Evolutionary conservation across 352 stramenopile genomes (phyloP).

Genomic region (Pythium apleroticum): DNA sequence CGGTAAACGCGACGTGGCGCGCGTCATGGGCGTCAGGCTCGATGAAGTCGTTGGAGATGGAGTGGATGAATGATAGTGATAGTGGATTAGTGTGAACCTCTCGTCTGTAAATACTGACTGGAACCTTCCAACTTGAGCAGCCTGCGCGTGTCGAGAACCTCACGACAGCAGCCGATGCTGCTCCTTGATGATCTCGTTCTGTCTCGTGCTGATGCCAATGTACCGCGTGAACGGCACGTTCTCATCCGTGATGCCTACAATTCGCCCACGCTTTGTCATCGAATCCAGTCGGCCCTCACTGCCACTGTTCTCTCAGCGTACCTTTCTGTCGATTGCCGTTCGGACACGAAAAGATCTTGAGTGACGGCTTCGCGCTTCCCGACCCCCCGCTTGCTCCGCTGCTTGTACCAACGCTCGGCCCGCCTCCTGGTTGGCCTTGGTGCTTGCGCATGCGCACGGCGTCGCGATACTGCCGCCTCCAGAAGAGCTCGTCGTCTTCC

Average conservation of each 20-base stretch:
- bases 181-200: conserved; percentile 78
- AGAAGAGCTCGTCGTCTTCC: conserved; percentile 34
- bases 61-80: conserved; percentile 1
- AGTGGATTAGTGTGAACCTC: conserved; percentile 2
- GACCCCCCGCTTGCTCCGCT: background rate
- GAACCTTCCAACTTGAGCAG: background rate
- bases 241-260: conserved; percentile 49
- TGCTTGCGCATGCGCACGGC: conserved; percentile 34
- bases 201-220: conserved; percentile 71
- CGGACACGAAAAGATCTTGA: conserved; percentile 73
- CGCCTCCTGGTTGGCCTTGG: conserved; percentile 9
- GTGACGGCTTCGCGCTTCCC: conserved; percentile 35
- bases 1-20: conserved; percentile 1
- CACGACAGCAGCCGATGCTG: conserved; percentile 70
- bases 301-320: conserved; percentile 12
- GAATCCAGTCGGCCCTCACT: background rate
- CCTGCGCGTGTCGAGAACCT: background rate
- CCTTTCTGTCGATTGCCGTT: conserved; percentile 46
- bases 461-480: conserved; percentile 33
- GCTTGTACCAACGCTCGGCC: background rate
- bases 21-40: background rate
- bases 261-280: background rate
- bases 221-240: conserved; percentile 63
- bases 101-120: background rate
- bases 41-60: background rate